Base-by-base conservation (phyloP, 192 early-diverging fungal genomes). In the Neocallimastix lanati region DNA sequence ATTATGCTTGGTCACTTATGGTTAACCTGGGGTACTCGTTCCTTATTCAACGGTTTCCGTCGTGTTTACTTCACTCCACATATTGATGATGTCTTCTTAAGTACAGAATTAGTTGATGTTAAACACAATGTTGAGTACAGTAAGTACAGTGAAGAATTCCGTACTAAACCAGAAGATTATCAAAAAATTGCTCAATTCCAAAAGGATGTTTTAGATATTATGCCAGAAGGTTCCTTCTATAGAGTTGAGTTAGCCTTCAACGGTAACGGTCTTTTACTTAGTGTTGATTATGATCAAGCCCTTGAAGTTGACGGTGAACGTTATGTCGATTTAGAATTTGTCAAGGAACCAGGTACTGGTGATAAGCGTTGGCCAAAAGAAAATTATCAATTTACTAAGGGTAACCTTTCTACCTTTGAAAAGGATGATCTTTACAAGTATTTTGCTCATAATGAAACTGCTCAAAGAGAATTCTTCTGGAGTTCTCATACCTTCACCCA, bases 1-100 rank as follows among this genome's bases (percentile, higher is more conserved):
- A 30, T 84, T 30, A 58, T 83, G 9, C 36, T 87, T 38, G 28
- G 67, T 40, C 86, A 86, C 76, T 78, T 88, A 25, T 86, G 84
- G 84, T 33, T 88, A 18, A 77, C 83, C 29, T 86, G 85, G 85
- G 85, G 82, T 25, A 86, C 86, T 28, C 86, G 79, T 12, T 85
- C 84, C 28, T 25, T 86, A 67, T 86, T 87, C 82, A 30, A 77
- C 18, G 85, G 85, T 29, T 82, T 85, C 84, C 84, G 86, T 16
- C 82, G 86, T n/a, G 81, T 87, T 15, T 87, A 87, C 79, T 78
- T 87, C 28, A 83, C 76, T 29, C 50, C 81, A 29, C 82, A 84
- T 14, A 83, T 86, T 30, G 85, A 87, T 78, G 86, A 84, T 82
- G 58, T 85, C 36, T 84, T 85, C 84, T 76, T 84, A 27, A 27